Evolutionary conservation across 257 asterid genomes (phyloP).

Genomic region (Avicennia marina): DNA sequence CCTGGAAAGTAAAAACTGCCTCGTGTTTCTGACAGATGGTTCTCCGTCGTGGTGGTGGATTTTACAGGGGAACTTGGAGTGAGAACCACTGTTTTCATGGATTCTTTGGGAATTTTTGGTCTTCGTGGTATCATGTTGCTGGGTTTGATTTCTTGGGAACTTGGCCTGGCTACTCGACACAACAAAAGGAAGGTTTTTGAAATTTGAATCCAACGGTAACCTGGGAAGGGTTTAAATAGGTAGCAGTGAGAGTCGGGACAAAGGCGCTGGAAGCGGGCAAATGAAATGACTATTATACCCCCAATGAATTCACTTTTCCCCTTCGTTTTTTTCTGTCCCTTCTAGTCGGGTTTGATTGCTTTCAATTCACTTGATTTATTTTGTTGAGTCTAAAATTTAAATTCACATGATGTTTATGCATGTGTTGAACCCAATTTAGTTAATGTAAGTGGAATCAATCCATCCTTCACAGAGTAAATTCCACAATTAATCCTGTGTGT

Average conservation of each 20-base stretch:
- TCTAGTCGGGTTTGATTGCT: too few relatives aligned
- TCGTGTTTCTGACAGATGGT: constrained; percentile 35
- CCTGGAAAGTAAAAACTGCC: constrained; percentile 68
- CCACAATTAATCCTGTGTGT: too few relatives aligned
- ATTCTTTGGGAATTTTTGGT: constrained; percentile 17
- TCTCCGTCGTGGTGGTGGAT: constrained; percentile 42
- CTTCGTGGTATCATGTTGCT: constrained; percentile 7
- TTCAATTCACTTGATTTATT: too few relatives aligned
- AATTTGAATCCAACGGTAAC: constrained; percentile 40
- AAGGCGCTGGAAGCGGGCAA: not conserved
- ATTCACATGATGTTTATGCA: too few relatives aligned
- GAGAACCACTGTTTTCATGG: constrained; percentile 39
- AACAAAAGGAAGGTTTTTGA: constrained; percentile 6
- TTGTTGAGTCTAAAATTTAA: too few relatives aligned
- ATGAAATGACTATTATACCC: constrained; percentile 7
- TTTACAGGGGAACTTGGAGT: constrained; percentile 62
- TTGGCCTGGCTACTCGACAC: too few relatives aligned
- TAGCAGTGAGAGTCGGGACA: constrained; percentile 1
- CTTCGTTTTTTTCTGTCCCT: too few relatives aligned
- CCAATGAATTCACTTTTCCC: too few relatives aligned
- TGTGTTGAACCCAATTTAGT: too few relatives aligned
- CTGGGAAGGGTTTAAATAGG: too few relatives aligned
- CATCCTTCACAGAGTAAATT: too few relatives aligned
- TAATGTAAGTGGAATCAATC: too few relatives aligned
- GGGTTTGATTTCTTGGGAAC: not conserved